Base-by-base conservation (phyloP, 331 rosid genomes). In the Arachis monticola region DNA sequence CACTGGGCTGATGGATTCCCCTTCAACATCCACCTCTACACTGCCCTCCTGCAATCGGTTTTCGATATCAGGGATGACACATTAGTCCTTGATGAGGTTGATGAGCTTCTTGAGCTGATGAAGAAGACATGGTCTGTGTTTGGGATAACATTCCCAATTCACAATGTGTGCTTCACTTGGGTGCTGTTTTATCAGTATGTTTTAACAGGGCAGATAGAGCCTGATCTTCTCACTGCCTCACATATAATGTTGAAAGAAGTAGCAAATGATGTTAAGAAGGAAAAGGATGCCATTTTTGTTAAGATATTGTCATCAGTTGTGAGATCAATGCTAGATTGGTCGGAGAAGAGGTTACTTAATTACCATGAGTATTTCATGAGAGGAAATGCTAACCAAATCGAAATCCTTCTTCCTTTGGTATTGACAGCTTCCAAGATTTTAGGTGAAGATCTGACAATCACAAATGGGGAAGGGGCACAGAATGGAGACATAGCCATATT, bases 1-100 rank as follows among this genome's bases (percentile, higher is more conserved):
- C 97, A 92, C 69, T 94, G 99, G 97, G 97, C 93, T 7, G 97
- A 94, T 69, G 97, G 99, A 4, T 92, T 77, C 81, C 99, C 99
- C 14, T 61, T 94, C 75, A 94, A 88, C 87, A 59, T 92, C 40
- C 87, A 92, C 71, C 68, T 94, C 57, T 94, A 94, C 12, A 82
- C 76, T 4, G 66, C 91, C 55, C 93, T 94, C 10, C 89, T 94
- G 10, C 88, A 90, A 6, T 69, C 97, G 1, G 71, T 94, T 11
- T 94, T 94, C 7, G 99, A 94, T 68, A 31, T 79, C 53, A 73
- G 90, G 56, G 97, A 94, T 3, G 97, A 94, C 35, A 92, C 97
- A 0, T 50, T 81, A n/a, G 99, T 94, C 60, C 92, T 94, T 1
- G 99, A 92, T 64, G 97, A 94, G 65, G 92, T 94, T 31, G 99